These are phyloP conservation scores for Kockovaella imperatae DNA, from an alignment of 768 basidiomycete species.

Conservation along the genomic window DNA sequence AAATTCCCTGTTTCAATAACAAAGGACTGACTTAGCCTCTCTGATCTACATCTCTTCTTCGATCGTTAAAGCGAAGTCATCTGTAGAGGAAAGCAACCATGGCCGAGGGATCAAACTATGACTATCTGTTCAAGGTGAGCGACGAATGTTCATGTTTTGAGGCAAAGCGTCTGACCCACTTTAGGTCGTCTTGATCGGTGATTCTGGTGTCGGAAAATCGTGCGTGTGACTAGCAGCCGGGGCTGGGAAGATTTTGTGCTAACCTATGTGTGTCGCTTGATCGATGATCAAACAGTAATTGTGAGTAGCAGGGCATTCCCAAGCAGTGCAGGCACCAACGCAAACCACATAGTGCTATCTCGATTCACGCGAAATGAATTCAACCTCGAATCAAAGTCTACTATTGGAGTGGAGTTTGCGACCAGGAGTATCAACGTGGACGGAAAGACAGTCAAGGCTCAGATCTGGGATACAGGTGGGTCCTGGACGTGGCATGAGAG, in stretches of 20 bases:
- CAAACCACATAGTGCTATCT: constrained; percentile 68
- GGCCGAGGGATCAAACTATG: constrained; percentile 93
- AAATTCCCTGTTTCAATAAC: no score
- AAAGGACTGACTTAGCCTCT: no score
- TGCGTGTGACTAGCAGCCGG: no score
- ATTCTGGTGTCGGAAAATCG: constrained; percentile 99
- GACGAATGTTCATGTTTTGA: constrained; percentile 6
- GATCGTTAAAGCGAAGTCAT: no score
- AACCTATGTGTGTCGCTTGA: not conserved
- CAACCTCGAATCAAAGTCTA: constrained; percentile 97
- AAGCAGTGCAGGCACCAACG: not conserved
- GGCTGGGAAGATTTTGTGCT: not conserved
- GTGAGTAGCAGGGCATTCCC: no score
- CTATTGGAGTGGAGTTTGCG: constrained; percentile 98
- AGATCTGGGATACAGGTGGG: constrained; percentile 97
- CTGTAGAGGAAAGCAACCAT: no score
- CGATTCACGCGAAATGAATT: constrained; percentile 99
- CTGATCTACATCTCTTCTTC: no score
- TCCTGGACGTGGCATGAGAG: constrained; percentile 13
- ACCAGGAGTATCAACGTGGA: constrained; percentile 94
- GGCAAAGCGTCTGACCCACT: no score
- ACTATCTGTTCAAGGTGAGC: constrained; percentile 94
- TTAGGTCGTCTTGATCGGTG: constrained; percentile 96
- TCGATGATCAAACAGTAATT: not conserved
- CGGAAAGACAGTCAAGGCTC: constrained; percentile 92